These are phyloP conservation scores for Golubevia pallescens DNA, from an alignment of 1,284 basidiomycete species.

Conservation along the genomic window DNA sequence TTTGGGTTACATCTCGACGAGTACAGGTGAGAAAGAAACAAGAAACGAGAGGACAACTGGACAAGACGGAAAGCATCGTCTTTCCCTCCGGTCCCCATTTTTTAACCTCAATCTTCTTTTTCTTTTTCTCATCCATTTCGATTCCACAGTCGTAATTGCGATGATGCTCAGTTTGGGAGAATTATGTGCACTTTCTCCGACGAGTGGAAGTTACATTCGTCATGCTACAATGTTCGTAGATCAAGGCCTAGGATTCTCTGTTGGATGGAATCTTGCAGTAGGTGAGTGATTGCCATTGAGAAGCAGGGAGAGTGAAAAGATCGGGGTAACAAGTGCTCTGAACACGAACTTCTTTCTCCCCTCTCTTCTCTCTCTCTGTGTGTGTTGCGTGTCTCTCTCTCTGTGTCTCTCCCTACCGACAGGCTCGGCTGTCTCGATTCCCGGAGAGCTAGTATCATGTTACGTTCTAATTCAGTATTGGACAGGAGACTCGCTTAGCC, in stretches of 20 bases:
- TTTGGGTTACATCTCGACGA: conserved; percentile 33
- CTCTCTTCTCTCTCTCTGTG: too few relatives aligned
- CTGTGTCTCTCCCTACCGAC: too few relatives aligned
- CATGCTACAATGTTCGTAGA: conserved; percentile 4
- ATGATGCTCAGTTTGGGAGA: conserved; percentile 39
- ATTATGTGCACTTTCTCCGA: conserved; percentile 11
- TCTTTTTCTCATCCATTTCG: background rate
- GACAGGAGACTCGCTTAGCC: conserved; percentile 25
- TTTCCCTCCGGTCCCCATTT: background rate
- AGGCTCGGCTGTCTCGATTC: background rate
- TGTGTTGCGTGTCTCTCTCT: too few relatives aligned
- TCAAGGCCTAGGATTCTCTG: background rate
- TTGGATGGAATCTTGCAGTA: conserved; percentile 1
- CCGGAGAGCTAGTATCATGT: conserved; percentile 13
- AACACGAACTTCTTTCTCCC: too few relatives aligned
- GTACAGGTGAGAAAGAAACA: too few relatives aligned
- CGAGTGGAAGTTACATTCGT: background rate
- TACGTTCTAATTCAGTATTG: conserved; percentile 36
- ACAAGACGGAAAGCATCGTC: background rate
- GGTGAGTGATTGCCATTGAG: too few relatives aligned
- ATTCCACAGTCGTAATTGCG: conserved; percentile 34
- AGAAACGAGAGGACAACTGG: too few relatives aligned
- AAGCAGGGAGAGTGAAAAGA: too few relatives aligned
- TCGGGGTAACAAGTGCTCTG: too few relatives aligned
- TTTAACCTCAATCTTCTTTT: background rate